These are phyloP conservation scores for Leptosphaerulina australis DNA, from an alignment of 2,329 filamentous ascomycete genomes.

Conservation along the genomic window DNA sequence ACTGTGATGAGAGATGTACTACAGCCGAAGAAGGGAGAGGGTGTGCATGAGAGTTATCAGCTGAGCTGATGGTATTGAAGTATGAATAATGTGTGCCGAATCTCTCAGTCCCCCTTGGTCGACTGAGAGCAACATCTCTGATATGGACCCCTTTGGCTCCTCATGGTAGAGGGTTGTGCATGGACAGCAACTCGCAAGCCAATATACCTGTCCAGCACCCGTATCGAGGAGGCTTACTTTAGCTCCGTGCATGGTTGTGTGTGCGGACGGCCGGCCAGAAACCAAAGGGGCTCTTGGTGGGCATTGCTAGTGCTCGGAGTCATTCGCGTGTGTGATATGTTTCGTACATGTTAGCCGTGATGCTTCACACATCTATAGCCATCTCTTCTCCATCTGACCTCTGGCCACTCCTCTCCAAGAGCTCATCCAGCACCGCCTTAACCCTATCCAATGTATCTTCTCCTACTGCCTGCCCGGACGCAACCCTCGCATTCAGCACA, in stretches of 20 bases:
- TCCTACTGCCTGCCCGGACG: constrained; percentile 81
- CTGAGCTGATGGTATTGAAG: not conserved
- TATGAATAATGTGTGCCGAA: not conserved
- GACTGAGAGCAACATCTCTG: not conserved
- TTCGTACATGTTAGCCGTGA: not conserved
- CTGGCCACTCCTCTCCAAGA: constrained; percentile 29
- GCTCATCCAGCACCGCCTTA: constrained; percentile 58
- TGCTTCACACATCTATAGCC: constrained; percentile 28
- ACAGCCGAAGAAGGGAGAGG: not conserved
- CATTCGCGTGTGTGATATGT: not conserved
- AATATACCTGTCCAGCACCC: no score
- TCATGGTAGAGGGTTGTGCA: no score
- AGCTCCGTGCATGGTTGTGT: no score
- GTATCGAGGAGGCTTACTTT: no score
- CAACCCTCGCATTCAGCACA: constrained; percentile 85
- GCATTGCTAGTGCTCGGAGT: not conserved
- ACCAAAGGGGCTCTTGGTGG: no score
- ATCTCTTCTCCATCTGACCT: constrained; percentile 22
- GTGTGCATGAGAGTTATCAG: not conserved
- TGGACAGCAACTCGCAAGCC: no score
- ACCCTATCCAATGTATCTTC: constrained; percentile 75
- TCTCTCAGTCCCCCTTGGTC: not conserved
- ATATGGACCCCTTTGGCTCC: no score
- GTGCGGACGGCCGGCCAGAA: no score
- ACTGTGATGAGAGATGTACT: constrained; percentile 39